Base-by-base conservation (phyloP, 2,329 filamentous ascomycete species). In the Blumeriella jaapii region DNA sequence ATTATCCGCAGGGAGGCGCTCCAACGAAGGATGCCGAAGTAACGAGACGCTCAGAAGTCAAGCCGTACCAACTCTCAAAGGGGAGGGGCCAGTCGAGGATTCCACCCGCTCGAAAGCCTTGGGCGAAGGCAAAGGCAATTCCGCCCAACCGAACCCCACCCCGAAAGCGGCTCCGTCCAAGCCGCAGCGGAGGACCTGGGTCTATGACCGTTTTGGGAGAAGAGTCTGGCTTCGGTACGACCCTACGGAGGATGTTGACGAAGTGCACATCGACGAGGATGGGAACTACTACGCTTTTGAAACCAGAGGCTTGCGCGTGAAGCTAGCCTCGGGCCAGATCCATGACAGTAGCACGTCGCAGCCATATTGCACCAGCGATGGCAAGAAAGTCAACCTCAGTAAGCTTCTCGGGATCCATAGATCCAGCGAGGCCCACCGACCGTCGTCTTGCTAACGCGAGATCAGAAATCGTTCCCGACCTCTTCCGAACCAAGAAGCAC, bases 231-330 rank as follows among this genome's bases (percentile, higher is more conserved):
- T 34, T 6, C 16, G 8, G 14, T 18, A 8, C 12, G 20, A 28
- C 14, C 2, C 25, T 2, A 17, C 26, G 4, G 16, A 15, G 13
- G 24, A 15, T 19, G 15, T 28, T 3, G n/a, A 20, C 14, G 31
- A 34, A 18, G 24, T 34, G n/a, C 24, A 24, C 10, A 12, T 34
- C 14, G 31, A 34, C 12, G 31, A 34, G 7, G 31, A 34, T 16
- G 31, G 31, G 5, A 27, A 28, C 18, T 28, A 28, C 11, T 34
- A 34, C 16, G 24, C 28, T 5, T 27, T 19, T 18, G 31, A 24
- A 14, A 16, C 26, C 4, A 24, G 13, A n/a, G 31, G 31, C 2
- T 20, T 34, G 6, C 24, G 31, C 8, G 24, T 34, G 6, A 18
- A 12, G 9, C 16, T 34, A 13, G 19, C 25, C 16, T 23, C 25